These are phyloP conservation scores for Capniomyces stellatus DNA, from an alignment of 371 early-diverging fungal genomes.

Conservation along the genomic window DNA sequence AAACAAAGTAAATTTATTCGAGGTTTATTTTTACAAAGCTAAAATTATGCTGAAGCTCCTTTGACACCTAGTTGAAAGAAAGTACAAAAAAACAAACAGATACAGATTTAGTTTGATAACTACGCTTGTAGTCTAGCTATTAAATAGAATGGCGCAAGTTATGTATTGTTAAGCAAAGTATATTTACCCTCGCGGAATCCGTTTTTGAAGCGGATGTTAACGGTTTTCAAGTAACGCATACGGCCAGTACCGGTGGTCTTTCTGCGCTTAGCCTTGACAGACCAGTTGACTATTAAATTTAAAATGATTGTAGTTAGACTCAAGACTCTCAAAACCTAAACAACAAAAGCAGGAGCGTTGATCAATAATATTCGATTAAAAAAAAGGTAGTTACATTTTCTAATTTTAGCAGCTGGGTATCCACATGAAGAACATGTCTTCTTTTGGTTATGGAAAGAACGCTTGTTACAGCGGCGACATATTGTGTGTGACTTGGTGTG, in stretches of 20 bases:
- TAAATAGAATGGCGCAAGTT: not conserved
- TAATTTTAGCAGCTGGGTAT: conserved; percentile 96
- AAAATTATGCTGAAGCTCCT: not conserved
- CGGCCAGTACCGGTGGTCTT: conserved; percentile 98
- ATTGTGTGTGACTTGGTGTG: conserved; percentile 98
- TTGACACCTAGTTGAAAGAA: too few species aligned
- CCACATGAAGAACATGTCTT: conserved; percentile 98
- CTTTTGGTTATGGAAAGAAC: conserved; percentile 99
- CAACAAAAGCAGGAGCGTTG: too few species aligned
- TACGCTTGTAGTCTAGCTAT: too few species aligned
- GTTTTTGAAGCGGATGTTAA: conserved; percentile 89
- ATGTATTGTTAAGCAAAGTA: not conserved
- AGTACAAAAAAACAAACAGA: too few species aligned
- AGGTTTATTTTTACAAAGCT: not conserved
- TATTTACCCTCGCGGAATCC: conserved; percentile 77
- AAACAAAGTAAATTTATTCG: not conserved
- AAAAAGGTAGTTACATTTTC: conserved; percentile 48
- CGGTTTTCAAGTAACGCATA: conserved; percentile 88
- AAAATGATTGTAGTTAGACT: not conserved
- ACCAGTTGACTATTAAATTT: conserved; percentile 62
- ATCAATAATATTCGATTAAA: too few species aligned
- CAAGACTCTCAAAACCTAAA: too few species aligned
- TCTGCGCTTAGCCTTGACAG: conserved; percentile 92
- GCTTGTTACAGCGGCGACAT: conserved; percentile 96
- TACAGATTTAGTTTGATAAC: too few species aligned